phyloP scores from a whole-genome alignment of 1,284 basidiomycete species.

The Cryptococcus sp. region DNA sequence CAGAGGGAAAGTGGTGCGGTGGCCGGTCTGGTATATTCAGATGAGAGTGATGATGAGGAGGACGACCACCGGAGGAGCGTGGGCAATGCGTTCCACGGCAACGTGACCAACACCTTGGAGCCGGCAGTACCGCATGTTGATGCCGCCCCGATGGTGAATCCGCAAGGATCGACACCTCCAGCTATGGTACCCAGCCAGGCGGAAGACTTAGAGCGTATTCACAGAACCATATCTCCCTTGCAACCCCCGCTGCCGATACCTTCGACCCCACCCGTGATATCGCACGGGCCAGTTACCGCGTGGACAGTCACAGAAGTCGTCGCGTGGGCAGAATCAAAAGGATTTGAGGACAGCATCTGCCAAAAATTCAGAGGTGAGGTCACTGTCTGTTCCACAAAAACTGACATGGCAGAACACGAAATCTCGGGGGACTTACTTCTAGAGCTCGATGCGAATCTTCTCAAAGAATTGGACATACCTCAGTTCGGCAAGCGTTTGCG shows the following conservation, averaged over 20 bases:
- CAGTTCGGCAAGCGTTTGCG: slow-evolving; percentile 93
- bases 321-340: slow-evolving; percentile 78
- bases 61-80: slow-evolving; percentile 13
- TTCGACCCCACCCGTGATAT: slow-evolving; percentile 20
- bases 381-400: not conserved
- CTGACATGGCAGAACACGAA: slow-evolving; percentile 73
- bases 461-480: slow-evolving; percentile 93
- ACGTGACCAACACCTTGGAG: no score
- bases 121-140: no score
- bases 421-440: slow-evolving; percentile 95
- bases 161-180: no score
- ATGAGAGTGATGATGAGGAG: slow-evolving; percentile 49
- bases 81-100: not conserved
- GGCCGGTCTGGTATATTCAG: slow-evolving; percentile 43
- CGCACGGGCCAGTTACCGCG: slow-evolving; percentile 53
- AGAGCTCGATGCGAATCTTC: slow-evolving; percentile 83
- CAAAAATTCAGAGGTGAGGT: slow-evolving; percentile 75
- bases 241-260: slow-evolving; percentile 21
- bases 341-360: slow-evolving; percentile 76
- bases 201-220: not conserved
- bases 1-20: slow-evolving; percentile 36
- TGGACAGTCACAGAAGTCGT: slow-evolving; percentile 89
- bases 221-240: not conserved
- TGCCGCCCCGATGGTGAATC: no score
- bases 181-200: no score